Base-by-base conservation (phyloP, 306 rosid species). In the Aeschynomene evenia region DNA sequence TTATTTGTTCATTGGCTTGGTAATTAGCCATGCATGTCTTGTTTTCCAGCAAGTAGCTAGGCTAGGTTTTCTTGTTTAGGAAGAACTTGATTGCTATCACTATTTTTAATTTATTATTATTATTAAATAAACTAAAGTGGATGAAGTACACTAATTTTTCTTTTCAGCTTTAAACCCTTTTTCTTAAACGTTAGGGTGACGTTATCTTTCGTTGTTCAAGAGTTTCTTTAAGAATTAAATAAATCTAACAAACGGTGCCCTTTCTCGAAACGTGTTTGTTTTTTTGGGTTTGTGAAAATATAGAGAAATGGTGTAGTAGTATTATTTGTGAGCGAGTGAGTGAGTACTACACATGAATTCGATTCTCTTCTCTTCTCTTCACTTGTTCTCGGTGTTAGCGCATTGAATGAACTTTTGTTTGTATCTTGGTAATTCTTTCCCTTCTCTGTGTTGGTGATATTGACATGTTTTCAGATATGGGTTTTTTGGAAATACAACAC, bases 341-440 rank as follows among this genome's bases (percentile, higher is more conserved):
- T n/a, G n/a, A n/a, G n/a, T n/a, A n/a, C n/a, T n/a, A 75, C 53
- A 63, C 18, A 43, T 61, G 57, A 48, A 20, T 48, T 26, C 46
- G 51, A 55, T 65, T 70, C 39, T 73, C 61, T 73, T 43, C n/a
- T n/a, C n/a, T n/a, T n/a, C n/a, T n/a, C n/a, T n/a, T n/a, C n/a
- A n/a, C n/a, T n/a, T 42, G 49, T 42, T 73, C 76, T 80, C 53
- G 73, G 70, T 66, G 71, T 54, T 56, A 49, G 71, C 61, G 80
- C 78, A 49, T 63, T 67, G 43, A 67, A 66, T 63, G 54, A 74
- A 54, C 63, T 37, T 45, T 73, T 82, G 52, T 51, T 73, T 60
- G 80, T 72, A 55, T 68, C 66, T 62, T 22, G 31, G 42, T 63
- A 73, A 49, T 39, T 68, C 78, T 51, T n/a, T 61, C 60, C 37